These are phyloP conservation scores for Rhodomyrtus tomentosa DNA, from an alignment of 345 rosid species.

Conservation along the genomic window DNA sequence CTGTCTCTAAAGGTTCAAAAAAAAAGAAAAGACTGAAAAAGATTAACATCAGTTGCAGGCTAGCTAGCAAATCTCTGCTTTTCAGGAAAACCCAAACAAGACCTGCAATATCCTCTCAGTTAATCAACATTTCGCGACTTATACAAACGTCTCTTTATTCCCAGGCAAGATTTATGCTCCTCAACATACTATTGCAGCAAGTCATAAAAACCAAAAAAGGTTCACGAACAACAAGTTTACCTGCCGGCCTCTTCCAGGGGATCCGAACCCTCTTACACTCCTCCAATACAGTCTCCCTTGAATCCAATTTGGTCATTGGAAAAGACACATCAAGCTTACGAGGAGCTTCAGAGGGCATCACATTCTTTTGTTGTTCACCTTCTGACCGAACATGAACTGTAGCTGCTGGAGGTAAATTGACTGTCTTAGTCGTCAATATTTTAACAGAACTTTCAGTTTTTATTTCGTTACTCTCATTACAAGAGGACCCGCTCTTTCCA, in stretches of 20 bases:
- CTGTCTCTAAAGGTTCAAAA: neutral
- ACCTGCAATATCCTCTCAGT: neutral
- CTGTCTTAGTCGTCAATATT: slow-evolving; percentile 17
- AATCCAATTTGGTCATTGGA: slow-evolving; percentile 20
- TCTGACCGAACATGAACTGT: slow-evolving; percentile 17
- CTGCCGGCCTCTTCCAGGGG: slow-evolving; percentile 75
- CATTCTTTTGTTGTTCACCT: slow-evolving; percentile 25
- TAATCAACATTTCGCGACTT: neutral
- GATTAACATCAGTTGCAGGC: neutral
- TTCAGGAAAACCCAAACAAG: neutral
- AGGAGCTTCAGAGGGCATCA: neutral
- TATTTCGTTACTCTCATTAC: slow-evolving; percentile 26
- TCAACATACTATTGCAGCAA: neutral
- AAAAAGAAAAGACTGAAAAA: neutral
- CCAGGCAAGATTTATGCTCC: neutral
- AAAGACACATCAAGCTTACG: slow-evolving; percentile 4
- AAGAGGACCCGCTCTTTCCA: slow-evolving; percentile 39
- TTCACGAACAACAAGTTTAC: slow-evolving; percentile 26
- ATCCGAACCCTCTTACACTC: slow-evolving; percentile 41
- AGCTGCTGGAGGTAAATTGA: slow-evolving; percentile 13
- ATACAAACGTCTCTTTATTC: neutral
- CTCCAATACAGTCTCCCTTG: slow-evolving; percentile 34
- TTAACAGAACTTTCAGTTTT: slow-evolving; percentile 30
- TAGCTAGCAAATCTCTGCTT: neutral
- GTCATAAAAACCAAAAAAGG: neutral